Evolutionary conservation across 176 grass and related monocot species (phyloP), one percentile per base, ranked within the genome.

Genomic region (Juncus effusus): DNA sequence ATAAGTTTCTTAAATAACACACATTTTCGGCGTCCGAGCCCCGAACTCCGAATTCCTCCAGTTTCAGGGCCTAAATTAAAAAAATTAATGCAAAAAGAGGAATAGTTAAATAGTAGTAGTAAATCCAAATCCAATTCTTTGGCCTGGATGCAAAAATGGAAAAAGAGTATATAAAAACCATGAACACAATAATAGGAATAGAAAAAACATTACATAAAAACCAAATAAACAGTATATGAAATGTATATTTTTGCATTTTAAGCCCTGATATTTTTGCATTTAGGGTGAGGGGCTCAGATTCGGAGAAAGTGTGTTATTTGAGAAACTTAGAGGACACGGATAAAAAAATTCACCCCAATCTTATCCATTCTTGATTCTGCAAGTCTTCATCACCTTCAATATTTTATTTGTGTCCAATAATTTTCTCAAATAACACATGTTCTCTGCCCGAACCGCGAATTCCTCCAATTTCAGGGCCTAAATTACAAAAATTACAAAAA

Each of bases 291-390:
- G 83, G 80, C 37, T 93, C 80, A 40, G 85, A 93, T 80, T 80
- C 94, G 81, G 74, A 62, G 6, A 97, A 93, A 67, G 82, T 97
- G 61, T 97, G 94, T 14, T 97, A 97, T 82, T 84, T 97, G 39
- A 82, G 88, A 40, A 79, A 78, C 72, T 54, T 97, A 67, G 83
- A 76, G 10, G 88, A 93, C 69, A 85, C 88, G 1, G 78, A 81
- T 77, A 97, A 75, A 47, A 47, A 28, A 28, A 85, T 89, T 28
- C 19, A 28, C 19, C 19, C 19, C 19, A 28, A 28, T 28, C 19
- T 28, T 28, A 28, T 28, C 19, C 19, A 73, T 89, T 89, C 47
- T 77, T 28, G 19, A 28, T 80, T 64, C 77, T 60, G 64, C 82
- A 96, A 50, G 82, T 77, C 44, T 72, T 79, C 85, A 96, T 96